Evolutionary conservation across 768 basidiomycete genomes (phyloP), one percentile per base, ranked within the genome.

Genomic region (Vararia minispora): DNA sequence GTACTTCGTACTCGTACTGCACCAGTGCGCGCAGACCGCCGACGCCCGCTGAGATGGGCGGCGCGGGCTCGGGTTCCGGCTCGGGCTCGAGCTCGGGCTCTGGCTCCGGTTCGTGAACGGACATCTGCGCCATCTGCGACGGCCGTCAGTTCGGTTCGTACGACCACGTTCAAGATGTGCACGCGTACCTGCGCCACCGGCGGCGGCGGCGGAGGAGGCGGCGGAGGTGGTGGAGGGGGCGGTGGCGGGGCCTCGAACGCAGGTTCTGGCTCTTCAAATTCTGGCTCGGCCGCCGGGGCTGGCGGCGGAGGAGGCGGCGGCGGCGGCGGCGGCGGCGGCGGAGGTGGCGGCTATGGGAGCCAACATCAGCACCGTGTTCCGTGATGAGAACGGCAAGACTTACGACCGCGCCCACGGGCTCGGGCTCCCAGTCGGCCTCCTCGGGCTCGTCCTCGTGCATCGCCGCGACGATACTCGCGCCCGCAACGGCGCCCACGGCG

Each of bases 1-100:
- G 41, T 62, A 79, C 72, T 52, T 84, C 81, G 48, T 92, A 95
- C 3, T 82, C 81, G 57, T 78, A 95, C 16, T 81, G 44, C 3
- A 85, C 91, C 34, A 80, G 65, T 0, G 89, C 91, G 20, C 69
- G 66, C n/a, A 74, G 44, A 3, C 84, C 86, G 51, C 55, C 50
- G 24, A 59, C 49, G 1, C 49, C 46, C 13, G 52, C 49, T 5
- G 62, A 56, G 6, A 55, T 52, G 5, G 65, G 60, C 3, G 64
- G 67, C 10, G 64, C 59, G 1, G 66, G 68, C 0, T 53, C 52
- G 0, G 60, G 55, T 18, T 63, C 63, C 0, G 62, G 63, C 21
- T 66, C 69, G 0, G 64, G 62, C 24, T 64, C 66, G 0, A 66
- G 58, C 4, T 62, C 56, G 1, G 56, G 55, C 40, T 59, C 58